Conservation (phyloP, 1,284 basidiomycete species). For the Volvariella volvacea region DNA sequence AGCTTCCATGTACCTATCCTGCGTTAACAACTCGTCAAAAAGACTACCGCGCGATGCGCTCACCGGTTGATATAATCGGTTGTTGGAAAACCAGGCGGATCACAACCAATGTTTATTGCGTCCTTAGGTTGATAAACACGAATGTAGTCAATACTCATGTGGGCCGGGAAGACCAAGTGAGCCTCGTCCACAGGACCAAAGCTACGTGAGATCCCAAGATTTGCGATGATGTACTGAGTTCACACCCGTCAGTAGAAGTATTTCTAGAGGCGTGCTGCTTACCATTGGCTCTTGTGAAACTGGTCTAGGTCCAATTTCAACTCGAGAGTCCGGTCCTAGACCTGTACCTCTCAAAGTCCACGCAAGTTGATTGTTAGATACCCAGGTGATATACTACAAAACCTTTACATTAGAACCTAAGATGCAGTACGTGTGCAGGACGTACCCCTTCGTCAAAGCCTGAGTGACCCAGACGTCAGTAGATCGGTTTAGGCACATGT, state of each 20-base stretch:
- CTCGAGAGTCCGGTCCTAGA: slow-evolving; percentile 49
- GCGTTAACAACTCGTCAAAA: neutral
- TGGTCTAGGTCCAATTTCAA: slow-evolving; percentile 53
- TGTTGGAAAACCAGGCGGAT: slow-evolving; percentile 66
- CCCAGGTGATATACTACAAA: slow-evolving; percentile 63
- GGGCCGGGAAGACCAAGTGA: slow-evolving; percentile 52
- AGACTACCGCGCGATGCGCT: slow-evolving; percentile 11
- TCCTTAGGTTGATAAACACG: slow-evolving; percentile 58
- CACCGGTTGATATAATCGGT: slow-evolving; percentile 50
- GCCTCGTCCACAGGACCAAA: slow-evolving; percentile 45
- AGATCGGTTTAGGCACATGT: neutral
- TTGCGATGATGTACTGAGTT: slow-evolving; percentile 32
- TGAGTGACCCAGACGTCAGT: slow-evolving; percentile 6
- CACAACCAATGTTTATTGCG: slow-evolving; percentile 60
- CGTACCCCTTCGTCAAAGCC: slow-evolving; percentile 44
- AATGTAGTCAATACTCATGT: slow-evolving; percentile 66
- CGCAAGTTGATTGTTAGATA: slow-evolving; percentile 45
- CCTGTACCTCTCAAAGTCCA: slow-evolving; percentile 67
- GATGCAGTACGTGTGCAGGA: slow-evolving; percentile 4
- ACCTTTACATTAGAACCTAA: slow-evolving; percentile 7
- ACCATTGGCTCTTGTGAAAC: slow-evolving; percentile 73
- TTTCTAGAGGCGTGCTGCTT: slow-evolving; percentile 12
- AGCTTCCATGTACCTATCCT: slow-evolving; percentile 28
- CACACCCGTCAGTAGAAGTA: neutral
- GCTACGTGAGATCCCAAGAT: slow-evolving; percentile 34